Base-by-base conservation (phyloP, 176 grass and related monocot genomes). In the Juncus effusus region DNA sequence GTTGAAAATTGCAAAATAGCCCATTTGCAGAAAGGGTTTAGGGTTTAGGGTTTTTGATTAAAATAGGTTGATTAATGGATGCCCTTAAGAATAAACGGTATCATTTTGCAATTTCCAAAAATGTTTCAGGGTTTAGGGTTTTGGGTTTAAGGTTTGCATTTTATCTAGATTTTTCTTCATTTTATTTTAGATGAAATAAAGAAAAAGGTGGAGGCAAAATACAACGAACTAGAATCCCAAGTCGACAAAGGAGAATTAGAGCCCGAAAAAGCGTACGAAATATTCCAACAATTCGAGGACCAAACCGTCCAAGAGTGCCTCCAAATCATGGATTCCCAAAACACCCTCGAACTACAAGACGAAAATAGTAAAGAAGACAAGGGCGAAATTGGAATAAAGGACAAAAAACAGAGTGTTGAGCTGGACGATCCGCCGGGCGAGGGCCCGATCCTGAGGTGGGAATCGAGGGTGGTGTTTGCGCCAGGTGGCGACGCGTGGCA, bases 261-360 rank as follows among this genome's bases (percentile, higher is more conserved):
- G 83, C 84, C 88, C 60, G 82, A 97, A 56, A 72, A 86, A 16
- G 93, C 93, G 51, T 97, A 86, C 68, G 80, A 89, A 67, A 54
- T 89, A 60, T 97, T 97, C 67, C 88, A 91, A 79, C 87, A 91
- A 50, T 97, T 84, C 75, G 93, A 97, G 76, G 88, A 91, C 60
- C 79, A 82, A 49, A 89, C 88, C 74, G 85, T 91, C 58, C 12
- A 28, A 2, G 82, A 91, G 61, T 91, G 77, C 53, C 67, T 73
- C 50, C 40, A 86, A 63, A 54, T 84, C 66, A 89, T 92, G 77
- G 82, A 86, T 69, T 51, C 64, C 54, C 71, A 86, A 74, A 40
- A 40, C n/a, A 74, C 82, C 45, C 57, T 77, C 75, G 74, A 81
- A 1, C 38, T 41, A 14, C 6, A 38, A 3, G 53, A 59, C 10